Base-by-base conservation (phyloP, 106 monocot species). In the Gastrodia elata region DNA sequence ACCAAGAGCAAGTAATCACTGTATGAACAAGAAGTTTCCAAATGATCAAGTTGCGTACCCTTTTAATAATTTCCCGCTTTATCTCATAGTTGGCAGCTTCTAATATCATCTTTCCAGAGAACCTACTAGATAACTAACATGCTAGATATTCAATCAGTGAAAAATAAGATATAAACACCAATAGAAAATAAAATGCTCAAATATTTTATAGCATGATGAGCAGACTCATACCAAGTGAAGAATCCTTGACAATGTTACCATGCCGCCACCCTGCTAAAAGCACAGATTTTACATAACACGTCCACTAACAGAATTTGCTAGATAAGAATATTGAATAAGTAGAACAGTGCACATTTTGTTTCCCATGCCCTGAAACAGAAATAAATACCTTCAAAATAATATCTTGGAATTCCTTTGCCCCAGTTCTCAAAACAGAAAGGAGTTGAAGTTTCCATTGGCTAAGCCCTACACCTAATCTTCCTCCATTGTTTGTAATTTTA, bases 21-120 rank as follows among this genome's bases (percentile, higher is more conserved):
- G 20, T n/a, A 52, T 3, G 52, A 52, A n/a, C n/a, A 22, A 22
- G 4, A 22, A 52, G 61, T n/a, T 61, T 32, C 61, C 8, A 32
- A 61, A 48, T 72, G 25, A 20, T 32, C 25, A 7, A 44, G 27
- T 16, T 56, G 14, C 71, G 27, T 96, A 93, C 96, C 87, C 73
- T 84, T 76, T 93, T 98, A 5, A 93, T 68, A 28, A 98, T 74
- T 79, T 98, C 91, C 76, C 80, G 79, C 77, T 89, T 93, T 78
- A 98, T 91, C 69, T 98, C 84, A 77, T 87, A 91, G 74, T 93
- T 93, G 64, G 91, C 93, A 32, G 88, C 98, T 85, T 93, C 91
- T 65, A 81, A 65, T 42, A 98, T 76, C 86, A 98, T 72, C 76
- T 87, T 98, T 81, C 91, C 91, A 69, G 98, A 89, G 20, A 98